Percentiles rank a stretch among this genome's conserved stretches.
phyloP scores from a whole-genome alignment of 2,329 filamentous ascomycete genomes.

The Hymenoscyphus infarciens region DNA sequence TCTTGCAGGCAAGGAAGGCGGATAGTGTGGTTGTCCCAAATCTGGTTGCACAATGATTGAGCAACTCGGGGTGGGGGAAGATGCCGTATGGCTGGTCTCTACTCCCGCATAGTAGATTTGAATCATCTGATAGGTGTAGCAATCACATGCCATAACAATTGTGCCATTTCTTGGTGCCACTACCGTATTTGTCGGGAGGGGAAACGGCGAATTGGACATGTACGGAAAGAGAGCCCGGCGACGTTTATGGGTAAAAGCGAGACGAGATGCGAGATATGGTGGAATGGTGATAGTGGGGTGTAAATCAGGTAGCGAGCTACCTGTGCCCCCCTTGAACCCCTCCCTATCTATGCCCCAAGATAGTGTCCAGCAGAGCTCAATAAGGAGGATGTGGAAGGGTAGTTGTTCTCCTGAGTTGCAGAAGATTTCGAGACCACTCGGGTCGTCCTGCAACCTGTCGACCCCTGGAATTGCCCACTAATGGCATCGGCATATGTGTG shows the following conservation, averaged over 20 bases:
- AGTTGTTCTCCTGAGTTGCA: background rate
- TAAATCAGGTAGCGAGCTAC: background rate
- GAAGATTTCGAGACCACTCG: background rate
- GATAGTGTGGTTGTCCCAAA: constrained; percentile 6
- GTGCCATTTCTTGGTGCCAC: background rate
- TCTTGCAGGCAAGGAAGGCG: constrained; percentile 9
- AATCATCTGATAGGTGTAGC: constrained; percentile 10
- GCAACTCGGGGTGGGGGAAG: constrained; percentile 11
- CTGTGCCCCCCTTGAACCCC: background rate
- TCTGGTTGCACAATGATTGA: background rate
- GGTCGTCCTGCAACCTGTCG: background rate
- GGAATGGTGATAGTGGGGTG: background rate
- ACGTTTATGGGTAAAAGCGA: constrained; percentile 6
- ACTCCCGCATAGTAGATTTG: constrained; percentile 3
- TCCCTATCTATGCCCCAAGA: background rate
- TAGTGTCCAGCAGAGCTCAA: no score
- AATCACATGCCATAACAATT: constrained; percentile 9
- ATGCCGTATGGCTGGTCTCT: constrained; percentile 11
- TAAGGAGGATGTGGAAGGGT: background rate
- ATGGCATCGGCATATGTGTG: background rate
- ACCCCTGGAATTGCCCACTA: background rate
- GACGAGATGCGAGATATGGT: constrained; percentile 2
- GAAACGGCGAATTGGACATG: constrained; percentile 6
- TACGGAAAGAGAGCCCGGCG: background rate
- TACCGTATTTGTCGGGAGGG: background rate